Conservation (phyloP, 768 basidiomycete genomes). For the Leccinum subgranulosum region DNA sequence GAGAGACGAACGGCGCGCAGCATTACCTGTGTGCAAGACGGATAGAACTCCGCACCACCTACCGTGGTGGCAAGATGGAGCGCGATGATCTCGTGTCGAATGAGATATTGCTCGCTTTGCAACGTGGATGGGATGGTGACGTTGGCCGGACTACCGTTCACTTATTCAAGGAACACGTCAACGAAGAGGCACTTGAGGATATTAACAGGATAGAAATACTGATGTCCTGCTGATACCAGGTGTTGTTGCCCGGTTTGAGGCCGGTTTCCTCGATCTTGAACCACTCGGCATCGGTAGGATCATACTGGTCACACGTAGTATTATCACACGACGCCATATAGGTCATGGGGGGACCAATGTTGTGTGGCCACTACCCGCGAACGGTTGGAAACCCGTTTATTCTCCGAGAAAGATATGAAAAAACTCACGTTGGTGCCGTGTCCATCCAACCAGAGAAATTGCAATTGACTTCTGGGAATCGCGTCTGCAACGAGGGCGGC, state of each 20-base stretch:
- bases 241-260: conserved; percentile 30
- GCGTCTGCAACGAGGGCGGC: conserved; percentile 52
- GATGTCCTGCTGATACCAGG: conserved; percentile 55
- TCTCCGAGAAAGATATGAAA: neutral
- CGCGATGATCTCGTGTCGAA: conserved; percentile 79
- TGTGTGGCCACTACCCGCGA: conserved; percentile 45
- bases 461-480: conserved; percentile 55
- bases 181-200: neutral
- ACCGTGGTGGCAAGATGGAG: conserved; percentile 57
- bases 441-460: conserved; percentile 55
- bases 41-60: conserved; percentile 80
- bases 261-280: conserved; percentile 68
- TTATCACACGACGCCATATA: conserved; percentile 67
- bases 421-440: conserved; percentile 34
- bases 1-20: neutral
- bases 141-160: conserved; percentile 39
- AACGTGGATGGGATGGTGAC: conserved; percentile 50
- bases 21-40: conserved; percentile 53
- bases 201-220: conserved; percentile 36
- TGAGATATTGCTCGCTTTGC: conserved; percentile 66
- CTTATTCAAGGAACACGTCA: conserved; percentile 20
- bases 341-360: conserved; percentile 68
- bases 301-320: conserved; percentile 56
- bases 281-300: conserved; percentile 59
- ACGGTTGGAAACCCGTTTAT: neutral